Conservation (phyloP, 352 stramenopile genomes). For the Phytophthora melonis region DNA sequence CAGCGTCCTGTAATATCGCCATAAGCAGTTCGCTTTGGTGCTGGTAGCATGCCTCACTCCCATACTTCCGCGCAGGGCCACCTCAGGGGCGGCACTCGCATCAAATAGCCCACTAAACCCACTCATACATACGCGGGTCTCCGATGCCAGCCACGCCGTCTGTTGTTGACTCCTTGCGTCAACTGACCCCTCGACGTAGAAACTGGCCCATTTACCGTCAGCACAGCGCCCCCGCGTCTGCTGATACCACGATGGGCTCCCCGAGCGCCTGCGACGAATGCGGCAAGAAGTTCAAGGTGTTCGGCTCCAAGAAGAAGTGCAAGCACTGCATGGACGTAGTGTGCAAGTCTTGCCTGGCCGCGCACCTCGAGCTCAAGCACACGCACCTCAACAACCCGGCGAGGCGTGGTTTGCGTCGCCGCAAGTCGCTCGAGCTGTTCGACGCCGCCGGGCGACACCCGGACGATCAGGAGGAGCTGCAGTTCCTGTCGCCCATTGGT, state of each 20-base stretch:
- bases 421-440: conserved; percentile 37
- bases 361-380: conserved; percentile 63
- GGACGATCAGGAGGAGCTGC: conserved; percentile 51
- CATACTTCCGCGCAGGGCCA: no score
- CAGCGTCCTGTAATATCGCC: no score
- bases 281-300: conserved; percentile 83
- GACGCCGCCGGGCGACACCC: conserved; percentile 6
- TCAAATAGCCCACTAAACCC: no score
- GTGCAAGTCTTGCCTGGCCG: conserved; percentile 62
- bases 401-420: conserved; percentile 13
- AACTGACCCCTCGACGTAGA: not conserved
- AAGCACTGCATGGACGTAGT: conserved; percentile 69
- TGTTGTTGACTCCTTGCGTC: no score
- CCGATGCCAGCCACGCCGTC: no score
- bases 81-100: no score
- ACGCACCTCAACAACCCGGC: conserved; percentile 30
- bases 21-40: no score
- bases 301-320: conserved; percentile 75
- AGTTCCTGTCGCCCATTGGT: conserved; percentile 61
- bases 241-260: conserved; percentile 42
- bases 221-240: no score
- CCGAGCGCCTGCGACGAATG: conserved; percentile 65
- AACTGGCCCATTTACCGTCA: not conserved
- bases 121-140: no score
- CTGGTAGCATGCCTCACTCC: no score